Conservation (phyloP, 2,329 filamentous ascomycete species). For the Lasiodiplodia hormozganensis region DNA sequence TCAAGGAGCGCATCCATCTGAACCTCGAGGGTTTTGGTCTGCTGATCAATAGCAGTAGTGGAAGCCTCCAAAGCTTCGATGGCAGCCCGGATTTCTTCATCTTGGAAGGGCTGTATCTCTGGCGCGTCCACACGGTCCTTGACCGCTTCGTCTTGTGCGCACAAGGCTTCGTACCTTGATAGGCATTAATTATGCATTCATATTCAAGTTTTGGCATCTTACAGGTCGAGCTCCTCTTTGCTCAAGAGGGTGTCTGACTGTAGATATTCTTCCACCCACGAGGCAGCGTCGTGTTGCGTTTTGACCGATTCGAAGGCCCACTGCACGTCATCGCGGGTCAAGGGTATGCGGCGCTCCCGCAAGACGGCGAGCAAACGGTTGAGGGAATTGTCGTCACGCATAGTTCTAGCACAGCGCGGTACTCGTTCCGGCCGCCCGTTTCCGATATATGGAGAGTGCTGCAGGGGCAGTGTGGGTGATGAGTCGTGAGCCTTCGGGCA, state of each 20-base stretch:
- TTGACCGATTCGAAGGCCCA: constrained; percentile 54
- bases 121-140: constrained; percentile 42
- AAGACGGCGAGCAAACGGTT: constrained; percentile 53
- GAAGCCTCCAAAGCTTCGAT: constrained; percentile 70
- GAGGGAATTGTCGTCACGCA: constrained; percentile 39
- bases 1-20: constrained; percentile 69
- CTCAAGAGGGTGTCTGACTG: constrained; percentile 55
- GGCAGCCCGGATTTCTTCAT: constrained; percentile 66
- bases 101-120: constrained; percentile 57
- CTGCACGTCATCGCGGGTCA: constrained; percentile 55
- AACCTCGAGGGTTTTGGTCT: constrained; percentile 66
- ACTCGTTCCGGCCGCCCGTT: not conserved
- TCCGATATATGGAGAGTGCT: constrained; percentile 17
- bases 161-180: constrained; percentile 42
- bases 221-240: constrained; percentile 58
- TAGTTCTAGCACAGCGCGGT: not conserved
- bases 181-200: not conserved
- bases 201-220: constrained; percentile 32
- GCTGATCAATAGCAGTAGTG: constrained; percentile 68
- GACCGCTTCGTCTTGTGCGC: constrained; percentile 42
- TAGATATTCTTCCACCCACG: constrained; percentile 58
- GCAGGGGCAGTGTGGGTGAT: constrained; percentile 18
- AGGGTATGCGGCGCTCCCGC: constrained; percentile 52
- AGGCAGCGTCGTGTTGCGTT: constrained; percentile 48
- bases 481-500: constrained; percentile 4